Evolutionary conservation across 2,329 filamentous ascomycete species (phyloP).

Genomic region (Dothideomycetes sp.): DNA sequence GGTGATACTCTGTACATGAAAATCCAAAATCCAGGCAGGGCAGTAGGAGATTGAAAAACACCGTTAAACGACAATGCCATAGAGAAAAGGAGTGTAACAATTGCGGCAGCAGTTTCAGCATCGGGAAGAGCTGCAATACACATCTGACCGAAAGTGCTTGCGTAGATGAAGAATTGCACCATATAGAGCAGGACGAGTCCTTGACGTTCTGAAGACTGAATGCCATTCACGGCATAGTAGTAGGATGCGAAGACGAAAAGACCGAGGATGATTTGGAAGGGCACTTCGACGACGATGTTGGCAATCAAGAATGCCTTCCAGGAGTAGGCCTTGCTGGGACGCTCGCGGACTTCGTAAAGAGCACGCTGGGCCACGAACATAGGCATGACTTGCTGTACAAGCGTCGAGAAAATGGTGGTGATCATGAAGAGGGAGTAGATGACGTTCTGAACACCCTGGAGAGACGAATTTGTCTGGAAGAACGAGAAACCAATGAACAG

Average conservation of each 20-base stretch:
- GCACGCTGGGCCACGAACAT: constrained; percentile 75
- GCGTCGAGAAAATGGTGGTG: constrained; percentile 67
- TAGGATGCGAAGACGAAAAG: constrained; percentile 75
- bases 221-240: constrained; percentile 54
- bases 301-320: constrained; percentile 81
- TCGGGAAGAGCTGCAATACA: constrained; percentile 66
- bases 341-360: constrained; percentile 76
- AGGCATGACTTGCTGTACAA: constrained; percentile 72
- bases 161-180: constrained; percentile 67
- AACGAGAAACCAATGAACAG: constrained; percentile 76
- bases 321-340: constrained; percentile 73
- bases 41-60: constrained; percentile 56
- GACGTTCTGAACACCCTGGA: constrained; percentile 75
- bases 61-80: constrained; percentile 62
- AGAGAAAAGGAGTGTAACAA: constrained; percentile 66
- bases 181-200: constrained; percentile 72
- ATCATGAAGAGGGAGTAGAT: constrained; percentile 83
- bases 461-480: constrained; percentile 59
- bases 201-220: constrained; percentile 58
- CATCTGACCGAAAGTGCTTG: constrained; percentile 71
- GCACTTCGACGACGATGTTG: constrained; percentile 75
- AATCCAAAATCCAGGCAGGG: constrained; percentile 66
- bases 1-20: constrained; percentile 78
- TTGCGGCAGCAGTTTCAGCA: constrained; percentile 65
- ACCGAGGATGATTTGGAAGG: constrained; percentile 71